Evolutionary conservation across 768 basidiomycete species (phyloP), one percentile per base, ranked within the genome.

Genomic region (Rhodotorula babjevae): DNA sequence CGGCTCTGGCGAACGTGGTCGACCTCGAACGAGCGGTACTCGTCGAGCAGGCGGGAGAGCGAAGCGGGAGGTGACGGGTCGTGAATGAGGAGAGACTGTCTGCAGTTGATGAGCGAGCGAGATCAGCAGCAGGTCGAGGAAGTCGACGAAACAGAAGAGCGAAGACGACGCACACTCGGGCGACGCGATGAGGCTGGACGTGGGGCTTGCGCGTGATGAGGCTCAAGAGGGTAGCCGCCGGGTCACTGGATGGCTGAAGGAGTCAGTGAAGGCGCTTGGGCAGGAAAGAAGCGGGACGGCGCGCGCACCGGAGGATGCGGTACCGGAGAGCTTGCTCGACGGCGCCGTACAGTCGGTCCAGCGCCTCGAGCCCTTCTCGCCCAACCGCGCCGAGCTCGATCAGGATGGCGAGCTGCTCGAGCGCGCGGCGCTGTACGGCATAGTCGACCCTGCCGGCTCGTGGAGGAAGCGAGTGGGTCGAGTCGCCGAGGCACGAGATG

Each of bases 221-320:
- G n/a, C 49, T 44, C 6, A 66, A 21, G 14, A 74, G 21, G 2
- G 14, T 14, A 0, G 62, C 61, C 18, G 65, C 63, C 29, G 61
- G 9, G 12, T 69, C 65, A 21, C 68, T 63, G 52, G 27, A 15
- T 6, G 12, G 21, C 46, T 15, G 7, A 15, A 12, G 6, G 5
- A 9, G 25, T 52, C 50, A 52, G 18, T 10, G 18, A 12, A 15
- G 44, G 18, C 15, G 3, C 15, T 9, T 18, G 12, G 4, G 27
- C 25, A 11, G 23, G 4, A 25, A 23, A 11, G 1, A 25, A 25
- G 50, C 6, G 11, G 4, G 23, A 8, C 9, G 12, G 2, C 23
- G 50, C 19, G 44, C 72, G 21, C 23, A 69, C 72, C 72, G 49
- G 25, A 73, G 56, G 2, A 21, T 58, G 21, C 64, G 46, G 29